A percentile compares a stretch with the other conserved stretches of the same genome.
Conservation (phyloP, 1,139 yeast genomes). For the Sugiyamaella grinbergsii region DNA sequence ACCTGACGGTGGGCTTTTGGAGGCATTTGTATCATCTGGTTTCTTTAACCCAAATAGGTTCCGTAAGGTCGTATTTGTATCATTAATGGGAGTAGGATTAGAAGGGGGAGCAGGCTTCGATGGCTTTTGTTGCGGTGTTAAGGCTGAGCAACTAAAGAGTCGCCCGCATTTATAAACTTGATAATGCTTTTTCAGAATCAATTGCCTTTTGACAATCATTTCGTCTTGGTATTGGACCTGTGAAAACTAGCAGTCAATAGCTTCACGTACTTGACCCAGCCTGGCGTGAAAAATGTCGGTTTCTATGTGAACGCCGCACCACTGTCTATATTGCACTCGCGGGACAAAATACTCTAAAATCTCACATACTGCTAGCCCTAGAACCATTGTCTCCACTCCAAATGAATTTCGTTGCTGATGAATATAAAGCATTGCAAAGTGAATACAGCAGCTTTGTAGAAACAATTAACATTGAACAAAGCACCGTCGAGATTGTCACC, state of each 20-base stretch:
- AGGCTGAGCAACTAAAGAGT: neutral
- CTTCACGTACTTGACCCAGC: neutral
- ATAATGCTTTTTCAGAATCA: neutral
- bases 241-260: neutral
- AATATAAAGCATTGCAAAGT: neutral
- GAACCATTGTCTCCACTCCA: neutral
- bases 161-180: neutral
- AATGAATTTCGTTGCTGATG: slow-evolving; percentile 8
- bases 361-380: neutral
- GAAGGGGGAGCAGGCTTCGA: neutral
- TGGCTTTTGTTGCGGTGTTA: neutral
- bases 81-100: neutral
- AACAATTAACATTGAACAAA: neutral
- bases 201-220: slow-evolving; percentile 1
- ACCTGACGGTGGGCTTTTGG: neutral
- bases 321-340: neutral
- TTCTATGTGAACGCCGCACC: neutral
- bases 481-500: slow-evolving; percentile 9
- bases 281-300: neutral
- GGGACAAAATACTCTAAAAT: neutral
- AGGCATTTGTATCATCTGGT: neutral
- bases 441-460: slow-evolving; percentile 11
- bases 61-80: slow-evolving; percentile 2
- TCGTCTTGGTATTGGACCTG: neutral
- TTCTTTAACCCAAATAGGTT: slow-evolving; percentile 8